These are phyloP conservation scores for Colletotrichum sp. DNA, from an alignment of 2,329 filamentous ascomycete genomes.

Conservation along the genomic window DNA sequence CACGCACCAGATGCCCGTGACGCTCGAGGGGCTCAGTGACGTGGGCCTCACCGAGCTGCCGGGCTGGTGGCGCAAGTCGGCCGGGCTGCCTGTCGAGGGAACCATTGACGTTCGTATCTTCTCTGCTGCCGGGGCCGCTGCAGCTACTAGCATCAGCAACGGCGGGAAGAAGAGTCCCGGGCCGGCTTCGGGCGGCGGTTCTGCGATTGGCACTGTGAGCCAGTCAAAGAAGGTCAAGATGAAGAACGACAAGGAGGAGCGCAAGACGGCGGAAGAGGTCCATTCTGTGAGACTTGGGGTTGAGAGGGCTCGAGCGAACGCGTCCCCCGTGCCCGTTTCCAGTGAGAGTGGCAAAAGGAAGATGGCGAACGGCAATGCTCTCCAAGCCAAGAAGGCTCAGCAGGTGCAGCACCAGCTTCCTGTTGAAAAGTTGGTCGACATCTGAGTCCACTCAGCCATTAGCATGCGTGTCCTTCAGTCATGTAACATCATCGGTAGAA, in stretches of 20 bases:
- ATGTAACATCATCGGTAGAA: background rate
- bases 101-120: slow-evolving; percentile 16
- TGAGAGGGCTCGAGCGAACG: background rate
- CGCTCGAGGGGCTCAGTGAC: slow-evolving; percentile 39
- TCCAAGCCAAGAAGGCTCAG: background rate
- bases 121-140: background rate
- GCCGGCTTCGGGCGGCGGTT: background rate
- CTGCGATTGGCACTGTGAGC: background rate
- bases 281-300: background rate
- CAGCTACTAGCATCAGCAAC: background rate
- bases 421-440: slow-evolving; percentile 14
- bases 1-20: slow-evolving; percentile 52
- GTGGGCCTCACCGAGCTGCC: slow-evolving; percentile 48
- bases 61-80: slow-evolving; percentile 40
- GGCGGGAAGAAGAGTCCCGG: background rate
- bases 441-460: background rate
- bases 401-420: background rate
- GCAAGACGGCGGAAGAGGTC: slow-evolving; percentile 6
- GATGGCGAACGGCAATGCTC: background rate
- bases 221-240: background rate
- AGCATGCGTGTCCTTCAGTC: no score
- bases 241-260: background rate
- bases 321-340: background rate
- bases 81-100: slow-evolving; percentile 4
- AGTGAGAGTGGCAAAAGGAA: background rate